Conservation (phyloP, 2,329 filamentous ascomycete species). For the Fusarium sp. region DNA sequence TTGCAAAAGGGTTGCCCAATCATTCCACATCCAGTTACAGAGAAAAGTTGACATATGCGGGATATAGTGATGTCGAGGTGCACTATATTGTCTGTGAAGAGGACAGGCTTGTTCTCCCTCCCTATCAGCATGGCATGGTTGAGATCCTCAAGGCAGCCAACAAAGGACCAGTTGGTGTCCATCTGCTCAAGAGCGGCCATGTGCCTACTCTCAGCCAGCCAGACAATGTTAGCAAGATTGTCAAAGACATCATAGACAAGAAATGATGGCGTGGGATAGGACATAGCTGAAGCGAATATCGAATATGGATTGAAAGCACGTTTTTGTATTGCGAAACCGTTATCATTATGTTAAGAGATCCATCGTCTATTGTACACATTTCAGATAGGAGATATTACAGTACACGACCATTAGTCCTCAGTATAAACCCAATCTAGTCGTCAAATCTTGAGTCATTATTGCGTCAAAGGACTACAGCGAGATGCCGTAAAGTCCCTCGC, state of each 20-base stretch:
- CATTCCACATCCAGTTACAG: constrained; percentile 23
- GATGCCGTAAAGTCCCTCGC: constrained; percentile 65
- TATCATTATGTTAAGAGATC: background rate
- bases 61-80: constrained; percentile 13
- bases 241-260: background rate
- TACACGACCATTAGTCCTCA: background rate
- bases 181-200: constrained; percentile 14
- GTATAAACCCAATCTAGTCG: background rate
- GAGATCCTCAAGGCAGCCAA: constrained; percentile 2
- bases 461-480: background rate
- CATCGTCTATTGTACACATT: background rate
- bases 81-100: constrained; percentile 24
- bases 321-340: background rate
- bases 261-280: background rate
- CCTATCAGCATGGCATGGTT: constrained; percentile 6
- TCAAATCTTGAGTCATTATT: background rate
- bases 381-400: constrained; percentile 1
- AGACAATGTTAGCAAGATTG: background rate
- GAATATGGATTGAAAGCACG: background rate
- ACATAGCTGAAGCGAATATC: background rate
- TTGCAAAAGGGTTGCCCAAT: constrained; percentile 7
- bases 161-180: background rate
- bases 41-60: constrained; percentile 15
- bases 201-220: constrained; percentile 4
- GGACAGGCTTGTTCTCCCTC: background rate